Evolutionary conservation across 2,329 filamentous ascomycete species (phyloP).

Genomic region (Neonectria magnoliae): DNA sequence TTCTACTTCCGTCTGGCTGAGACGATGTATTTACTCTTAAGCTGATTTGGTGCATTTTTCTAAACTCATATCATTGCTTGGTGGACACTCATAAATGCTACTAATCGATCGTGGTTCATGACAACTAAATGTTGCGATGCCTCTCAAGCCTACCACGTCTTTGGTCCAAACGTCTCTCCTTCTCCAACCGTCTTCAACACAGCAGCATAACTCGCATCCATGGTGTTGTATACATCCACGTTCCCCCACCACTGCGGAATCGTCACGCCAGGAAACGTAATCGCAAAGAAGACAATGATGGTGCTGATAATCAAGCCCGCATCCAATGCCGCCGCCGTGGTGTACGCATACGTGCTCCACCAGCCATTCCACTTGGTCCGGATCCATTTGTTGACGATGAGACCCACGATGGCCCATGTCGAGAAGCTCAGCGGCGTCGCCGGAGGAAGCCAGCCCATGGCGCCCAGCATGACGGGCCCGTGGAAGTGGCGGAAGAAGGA

Average conservation of each 20-base stretch:
- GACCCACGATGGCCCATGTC: slow-evolving; percentile 66
- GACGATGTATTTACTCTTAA: not conserved
- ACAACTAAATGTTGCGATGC: not conserved
- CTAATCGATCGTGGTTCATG: not conserved
- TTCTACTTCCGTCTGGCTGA: not conserved
- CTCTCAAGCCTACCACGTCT: slow-evolving; percentile 50
- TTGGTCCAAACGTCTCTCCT: slow-evolving; percentile 68
- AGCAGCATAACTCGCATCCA: slow-evolving; percentile 64
- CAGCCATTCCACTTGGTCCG: slow-evolving; percentile 63
- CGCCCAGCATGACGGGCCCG: slow-evolving; percentile 67
- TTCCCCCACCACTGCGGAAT: slow-evolving; percentile 60
- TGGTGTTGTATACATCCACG: slow-evolving; percentile 56
- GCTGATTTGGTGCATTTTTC: not conserved
- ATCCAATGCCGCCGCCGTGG: slow-evolving; percentile 55
- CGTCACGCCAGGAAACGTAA: slow-evolving; percentile 52
- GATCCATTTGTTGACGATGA: slow-evolving; percentile 67
- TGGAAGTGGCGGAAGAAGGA: slow-evolving; percentile 60
- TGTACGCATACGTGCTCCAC: slow-evolving; percentile 59
- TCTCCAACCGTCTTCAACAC: slow-evolving; percentile 57
- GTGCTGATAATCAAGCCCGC: slow-evolving; percentile 54
- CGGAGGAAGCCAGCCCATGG: slow-evolving; percentile 63
- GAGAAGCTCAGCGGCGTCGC: slow-evolving; percentile 69
- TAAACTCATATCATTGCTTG: not conserved
- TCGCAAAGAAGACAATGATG: slow-evolving; percentile 56
- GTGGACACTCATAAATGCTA: too few species aligned